A percentile compares a stretch with the other conserved stretches of the same genome.
phyloP scores from a whole-genome alignment of 2,329 filamentous ascomycete species.

The Penicillium paneum region DNA sequence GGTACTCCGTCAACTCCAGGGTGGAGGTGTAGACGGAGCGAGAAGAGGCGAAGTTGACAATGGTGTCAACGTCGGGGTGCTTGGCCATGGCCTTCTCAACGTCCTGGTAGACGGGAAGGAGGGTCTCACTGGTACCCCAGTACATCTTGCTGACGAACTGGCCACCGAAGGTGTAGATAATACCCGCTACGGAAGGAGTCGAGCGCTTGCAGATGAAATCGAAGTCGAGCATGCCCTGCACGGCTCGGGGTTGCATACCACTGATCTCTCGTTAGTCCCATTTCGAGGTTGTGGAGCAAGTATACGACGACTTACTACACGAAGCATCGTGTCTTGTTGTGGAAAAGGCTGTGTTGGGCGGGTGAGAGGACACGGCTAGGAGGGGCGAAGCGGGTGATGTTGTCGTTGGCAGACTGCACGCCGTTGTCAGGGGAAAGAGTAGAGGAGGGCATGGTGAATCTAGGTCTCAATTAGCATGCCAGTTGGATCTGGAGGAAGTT shows the following conservation, averaged over 20 bases:
- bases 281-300: not conserved
- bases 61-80: constrained; percentile 93
- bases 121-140: constrained; percentile 99
- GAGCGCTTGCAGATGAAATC: constrained; percentile 99
- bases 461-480: constrained; percentile 8
- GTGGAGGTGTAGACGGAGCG: constrained; percentile 98
- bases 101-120: constrained; percentile 96
- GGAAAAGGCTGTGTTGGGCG: constrained; percentile 88
- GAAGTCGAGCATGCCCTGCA: constrained; percentile 95
- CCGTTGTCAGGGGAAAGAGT: constrained; percentile 52
- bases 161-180: constrained; percentile 99
- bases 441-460: constrained; percentile 54
- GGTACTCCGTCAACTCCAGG: constrained; percentile 95
- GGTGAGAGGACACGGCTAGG: constrained; percentile 91
- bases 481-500: not conserved
- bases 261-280: constrained; percentile 38
- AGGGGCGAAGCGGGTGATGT: constrained; percentile 93
- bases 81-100: constrained; percentile 90
- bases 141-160: constrained; percentile 99
- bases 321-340: constrained; percentile 99
- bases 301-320: constrained; percentile 68
- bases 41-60: constrained; percentile 99
- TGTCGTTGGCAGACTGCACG: constrained; percentile 83
- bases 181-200: constrained; percentile 93
- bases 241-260: constrained; percentile 92